Conservation (phyloP, 2,329 filamentous ascomycete species). For the Clathrospora elynae region DNA sequence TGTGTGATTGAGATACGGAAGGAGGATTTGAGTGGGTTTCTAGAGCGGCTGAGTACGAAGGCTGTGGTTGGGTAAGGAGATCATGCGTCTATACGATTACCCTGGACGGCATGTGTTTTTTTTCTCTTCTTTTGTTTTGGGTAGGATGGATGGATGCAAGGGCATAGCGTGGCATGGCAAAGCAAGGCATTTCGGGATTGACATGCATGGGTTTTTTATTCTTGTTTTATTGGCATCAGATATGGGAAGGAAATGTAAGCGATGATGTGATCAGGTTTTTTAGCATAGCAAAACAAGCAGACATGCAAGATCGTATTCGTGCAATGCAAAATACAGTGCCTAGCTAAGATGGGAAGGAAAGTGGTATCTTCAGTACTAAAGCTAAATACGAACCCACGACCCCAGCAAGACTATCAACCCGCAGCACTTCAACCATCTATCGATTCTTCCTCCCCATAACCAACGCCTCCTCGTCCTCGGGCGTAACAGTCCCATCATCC, state of each 20-base stretch:
- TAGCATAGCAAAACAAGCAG: constrained; percentile 6
- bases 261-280: constrained; percentile 1
- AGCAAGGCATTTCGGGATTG: neutral
- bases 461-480: constrained; percentile 31
- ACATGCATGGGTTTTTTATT: neutral
- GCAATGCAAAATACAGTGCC: neutral
- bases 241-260: neutral
- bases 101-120: neutral
- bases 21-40: constrained; percentile 86
- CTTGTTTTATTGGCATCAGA: neutral
- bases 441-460: constrained; percentile 30
- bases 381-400: neutral
- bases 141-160: too few species aligned
- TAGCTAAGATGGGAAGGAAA: constrained; percentile 6
- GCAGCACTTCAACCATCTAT: neutral
- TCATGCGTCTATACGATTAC: neutral
- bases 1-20: constrained; percentile 98
- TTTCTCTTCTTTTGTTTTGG: neutral
- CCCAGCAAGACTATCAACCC: constrained; percentile 2
- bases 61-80: constrained; percentile 67
- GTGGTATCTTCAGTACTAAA: constrained; percentile 24
- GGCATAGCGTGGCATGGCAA: constrained; percentile 3
- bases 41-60: constrained; percentile 92
- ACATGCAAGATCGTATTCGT: constrained; percentile 7
- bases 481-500: too few species aligned